Percentiles rank a stretch among this genome's conserved stretches.
These are phyloP conservation scores for Mortierella sp. DNA, from an alignment of 371 early-diverging fungal species.

Conservation along the genomic window DNA sequence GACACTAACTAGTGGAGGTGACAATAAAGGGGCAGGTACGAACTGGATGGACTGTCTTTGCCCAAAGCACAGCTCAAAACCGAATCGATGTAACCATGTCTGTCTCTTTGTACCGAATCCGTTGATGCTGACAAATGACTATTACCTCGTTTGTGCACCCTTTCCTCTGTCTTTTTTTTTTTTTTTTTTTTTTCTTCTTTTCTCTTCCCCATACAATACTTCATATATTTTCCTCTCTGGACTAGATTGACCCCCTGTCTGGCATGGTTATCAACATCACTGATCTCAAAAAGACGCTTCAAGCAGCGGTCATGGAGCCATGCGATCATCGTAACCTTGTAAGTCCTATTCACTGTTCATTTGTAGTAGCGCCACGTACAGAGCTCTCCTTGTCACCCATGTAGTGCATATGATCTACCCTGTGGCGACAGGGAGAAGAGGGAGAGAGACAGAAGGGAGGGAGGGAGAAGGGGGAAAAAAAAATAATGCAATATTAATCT, in stretches of 20 bases:
- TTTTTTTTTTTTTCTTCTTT: background rate
- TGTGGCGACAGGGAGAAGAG: too few relatives aligned
- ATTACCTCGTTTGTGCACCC: background rate
- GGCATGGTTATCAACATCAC: conserved; percentile 92
- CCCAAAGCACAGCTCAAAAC: background rate
- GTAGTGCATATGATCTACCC: background rate
- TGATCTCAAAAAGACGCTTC: conserved; percentile 83
- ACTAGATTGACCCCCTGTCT: conserved; percentile 70
- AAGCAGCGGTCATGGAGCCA: conserved; percentile 74
- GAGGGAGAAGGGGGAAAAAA: background rate
- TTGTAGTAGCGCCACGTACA: too few relatives aligned
- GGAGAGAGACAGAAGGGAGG: background rate
- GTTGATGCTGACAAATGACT: conserved; percentile 23
- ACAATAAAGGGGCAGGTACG: conserved; percentile 73
- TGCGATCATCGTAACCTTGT: conserved; percentile 90
- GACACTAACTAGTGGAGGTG: conserved; percentile 70
- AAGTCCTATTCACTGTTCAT: conserved; percentile 25
- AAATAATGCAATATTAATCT: too few relatives aligned
- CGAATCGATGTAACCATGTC: background rate
- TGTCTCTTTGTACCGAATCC: background rate
- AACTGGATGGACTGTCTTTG: background rate
- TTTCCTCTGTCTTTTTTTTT: background rate
- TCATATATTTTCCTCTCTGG: background rate
- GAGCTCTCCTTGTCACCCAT: background rate
- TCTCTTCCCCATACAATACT: background rate